Percentiles rank a stretch among this genome's conserved stretches.
Evolutionary conservation across 2,329 filamentous ascomycete genomes (phyloP).

Genomic region (Plectosphaerella cucumerina): DNA sequence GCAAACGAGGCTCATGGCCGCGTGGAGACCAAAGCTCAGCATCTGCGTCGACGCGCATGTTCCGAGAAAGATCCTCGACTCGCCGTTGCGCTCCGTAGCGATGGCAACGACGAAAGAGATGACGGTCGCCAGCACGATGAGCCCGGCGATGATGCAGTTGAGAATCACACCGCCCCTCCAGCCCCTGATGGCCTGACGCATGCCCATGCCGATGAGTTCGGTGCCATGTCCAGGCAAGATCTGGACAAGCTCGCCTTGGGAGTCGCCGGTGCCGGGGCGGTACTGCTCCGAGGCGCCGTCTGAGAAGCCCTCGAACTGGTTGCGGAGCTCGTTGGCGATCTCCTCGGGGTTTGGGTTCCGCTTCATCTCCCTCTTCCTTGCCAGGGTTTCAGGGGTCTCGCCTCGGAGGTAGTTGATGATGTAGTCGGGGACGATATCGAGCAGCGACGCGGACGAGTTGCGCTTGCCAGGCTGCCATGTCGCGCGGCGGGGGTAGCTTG

Average conservation of each 20-base stretch:
- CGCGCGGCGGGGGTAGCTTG: slow-evolving; percentile 6
- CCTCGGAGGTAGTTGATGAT: slow-evolving; percentile 51
- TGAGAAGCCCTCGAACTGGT: slow-evolving; percentile 6
- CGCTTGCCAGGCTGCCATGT: slow-evolving; percentile 13
- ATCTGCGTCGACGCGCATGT: slow-evolving; percentile 29
- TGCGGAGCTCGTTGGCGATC: slow-evolving; percentile 12
- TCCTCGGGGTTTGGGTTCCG: slow-evolving; percentile 24
- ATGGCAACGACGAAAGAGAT: slow-evolving; percentile 33
- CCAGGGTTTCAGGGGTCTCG: slow-evolving; percentile 50
- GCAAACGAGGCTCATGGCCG: slow-evolving; percentile 37
- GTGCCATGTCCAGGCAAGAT: slow-evolving; percentile 14
- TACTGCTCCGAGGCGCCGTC: slow-evolving; percentile 6
- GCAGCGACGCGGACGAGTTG: slow-evolving; percentile 9
- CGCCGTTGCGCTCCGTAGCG: slow-evolving; percentile 29
- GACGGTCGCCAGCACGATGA: slow-evolving; percentile 32
- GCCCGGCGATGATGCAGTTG: slow-evolving; percentile 34
- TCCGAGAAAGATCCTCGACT: slow-evolving; percentile 32
- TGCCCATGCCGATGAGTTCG: slow-evolving; percentile 18
- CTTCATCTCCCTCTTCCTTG: slow-evolving; percentile 35
- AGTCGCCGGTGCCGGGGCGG: slow-evolving; percentile 1
- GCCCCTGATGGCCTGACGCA: slow-evolving; percentile 26
- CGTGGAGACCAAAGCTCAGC: slow-evolving; percentile 38
- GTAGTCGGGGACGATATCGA: slow-evolving; percentile 47
- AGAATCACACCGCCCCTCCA: slow-evolving; percentile 45
- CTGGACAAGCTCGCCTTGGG: slow-evolving; percentile 10